Percentiles rank a stretch among this genome's conserved stretches.
phyloP scores from a whole-genome alignment of 2,329 filamentous ascomycete species.

The Kalmusia sp. region DNA sequence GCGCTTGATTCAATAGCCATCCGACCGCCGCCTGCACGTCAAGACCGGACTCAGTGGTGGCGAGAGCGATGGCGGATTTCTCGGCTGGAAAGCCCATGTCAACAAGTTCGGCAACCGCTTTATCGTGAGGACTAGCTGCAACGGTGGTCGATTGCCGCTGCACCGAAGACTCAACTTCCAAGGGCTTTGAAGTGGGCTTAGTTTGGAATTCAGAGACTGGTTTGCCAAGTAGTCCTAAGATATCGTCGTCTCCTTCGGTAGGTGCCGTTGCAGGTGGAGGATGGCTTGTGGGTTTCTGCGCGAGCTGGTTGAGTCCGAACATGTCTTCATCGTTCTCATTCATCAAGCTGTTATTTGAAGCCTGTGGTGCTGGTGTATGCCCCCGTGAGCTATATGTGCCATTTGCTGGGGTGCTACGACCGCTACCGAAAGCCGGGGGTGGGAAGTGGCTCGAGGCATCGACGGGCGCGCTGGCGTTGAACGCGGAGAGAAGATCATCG shows the following conservation, averaged over 20 bases:
- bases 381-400: constrained; percentile 32
- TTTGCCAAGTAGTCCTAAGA: constrained; percentile 66
- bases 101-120: constrained; percentile 84
- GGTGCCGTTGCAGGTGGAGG: constrained; percentile 26
- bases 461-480: constrained; percentile 65
- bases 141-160: constrained; percentile 26
- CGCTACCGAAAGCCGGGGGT: constrained; percentile 49
- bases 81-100: constrained; percentile 94
- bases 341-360: constrained; percentile 45
- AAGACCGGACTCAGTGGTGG: constrained; percentile 77
- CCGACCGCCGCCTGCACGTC: constrained; percentile 88
- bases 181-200: constrained; percentile 25
- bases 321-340: constrained; percentile 83
- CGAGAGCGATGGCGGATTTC: constrained; percentile 80
- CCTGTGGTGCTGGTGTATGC: constrained; percentile 35
- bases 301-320: constrained; percentile 77
- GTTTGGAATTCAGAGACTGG: constrained; percentile 62
- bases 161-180: constrained; percentile 13
- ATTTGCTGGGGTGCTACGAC: constrained; percentile 49
- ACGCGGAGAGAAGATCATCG: constrained; percentile 67
- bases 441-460: constrained; percentile 67
- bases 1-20: constrained; percentile 89
- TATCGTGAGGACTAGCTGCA: constrained; percentile 67
- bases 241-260: constrained; percentile 61
- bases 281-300: constrained; percentile 46